These are phyloP conservation scores for Smallanthus sonchifolius DNA, from an alignment of 129 eudicot species.

Conservation along the genomic window DNA sequence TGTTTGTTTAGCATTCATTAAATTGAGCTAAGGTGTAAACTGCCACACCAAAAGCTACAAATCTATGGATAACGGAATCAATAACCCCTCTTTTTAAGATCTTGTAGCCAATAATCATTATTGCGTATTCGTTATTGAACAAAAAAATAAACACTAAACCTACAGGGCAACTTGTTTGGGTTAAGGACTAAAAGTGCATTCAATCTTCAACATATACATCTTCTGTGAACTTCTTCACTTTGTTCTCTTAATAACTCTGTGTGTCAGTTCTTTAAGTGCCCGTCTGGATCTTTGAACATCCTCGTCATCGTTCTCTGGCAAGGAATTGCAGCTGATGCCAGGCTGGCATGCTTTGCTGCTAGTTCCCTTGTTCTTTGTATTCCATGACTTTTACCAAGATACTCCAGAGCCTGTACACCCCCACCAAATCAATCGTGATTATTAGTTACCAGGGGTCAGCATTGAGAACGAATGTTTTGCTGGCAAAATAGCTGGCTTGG, in stretches of 20 bases:
- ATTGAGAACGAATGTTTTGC: no score
- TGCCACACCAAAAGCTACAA: no score
- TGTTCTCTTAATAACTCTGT: slow-evolving; percentile 76
- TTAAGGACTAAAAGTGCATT: neutral
- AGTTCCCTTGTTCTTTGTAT: slow-evolving; percentile 79
- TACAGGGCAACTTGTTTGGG: neutral
- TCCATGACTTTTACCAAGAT: slow-evolving; percentile 80
- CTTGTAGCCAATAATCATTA: slow-evolving; percentile 1
- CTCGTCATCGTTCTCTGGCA: slow-evolving; percentile 73
- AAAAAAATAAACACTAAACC: neutral
- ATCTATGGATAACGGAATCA: no score
- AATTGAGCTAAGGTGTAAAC: no score
- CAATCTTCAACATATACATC: slow-evolving; percentile 10
- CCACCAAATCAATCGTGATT: neutral
- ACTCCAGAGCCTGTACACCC: slow-evolving; percentile 71
- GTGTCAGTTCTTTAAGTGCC: slow-evolving; percentile 82
- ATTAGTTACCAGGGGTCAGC: neutral
- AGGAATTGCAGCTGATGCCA: slow-evolving; percentile 73
- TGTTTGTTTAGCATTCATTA: no score
- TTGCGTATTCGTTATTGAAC: neutral
- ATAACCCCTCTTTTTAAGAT: neutral
- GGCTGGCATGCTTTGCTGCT: slow-evolving; percentile 79
- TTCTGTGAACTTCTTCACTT: slow-evolving; percentile 38
- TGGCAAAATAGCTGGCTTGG: neutral
- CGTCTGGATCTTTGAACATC: slow-evolving; percentile 84